Percentiles rank a stretch among this genome's conserved stretches.
Conservation (phyloP, 306 rosid species). For the Cicer pinnatifidum region DNA sequence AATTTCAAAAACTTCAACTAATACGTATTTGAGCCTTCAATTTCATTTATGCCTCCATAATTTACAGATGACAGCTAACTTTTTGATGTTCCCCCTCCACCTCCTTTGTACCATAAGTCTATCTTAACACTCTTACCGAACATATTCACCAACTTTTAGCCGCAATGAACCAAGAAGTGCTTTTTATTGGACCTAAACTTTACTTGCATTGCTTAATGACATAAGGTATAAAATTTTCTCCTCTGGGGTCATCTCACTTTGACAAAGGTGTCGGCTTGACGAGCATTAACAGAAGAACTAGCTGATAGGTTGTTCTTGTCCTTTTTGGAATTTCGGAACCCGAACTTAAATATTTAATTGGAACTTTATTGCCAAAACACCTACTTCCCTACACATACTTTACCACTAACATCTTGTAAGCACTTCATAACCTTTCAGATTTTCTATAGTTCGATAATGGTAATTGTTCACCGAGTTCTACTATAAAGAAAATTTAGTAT, state of each 20-base stretch:
- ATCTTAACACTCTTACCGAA: background rate
- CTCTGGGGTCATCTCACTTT: background rate
- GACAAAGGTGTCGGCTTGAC: slow-evolving; percentile 3
- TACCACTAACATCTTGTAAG: background rate
- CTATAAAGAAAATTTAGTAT: background rate
- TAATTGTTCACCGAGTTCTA: background rate
- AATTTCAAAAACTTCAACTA: slow-evolving; percentile 19
- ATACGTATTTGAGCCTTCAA: slow-evolving; percentile 1
- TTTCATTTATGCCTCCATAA: slow-evolving; percentile 22
- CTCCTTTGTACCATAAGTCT: no score
- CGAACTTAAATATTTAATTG: no score
- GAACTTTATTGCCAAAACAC: background rate
- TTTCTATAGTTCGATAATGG: background rate
- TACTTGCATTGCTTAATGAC: slow-evolving; percentile 18
- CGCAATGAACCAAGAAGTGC: background rate
- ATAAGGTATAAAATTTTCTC: background rate
- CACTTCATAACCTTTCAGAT: background rate
- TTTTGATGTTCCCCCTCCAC: background rate
- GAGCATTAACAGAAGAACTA: background rate
- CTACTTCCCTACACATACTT: no score
- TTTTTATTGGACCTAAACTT: background rate
- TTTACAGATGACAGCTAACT: background rate
- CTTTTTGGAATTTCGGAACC: no score
- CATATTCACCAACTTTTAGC: slow-evolving; percentile 7
- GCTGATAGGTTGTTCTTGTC: background rate